phyloP scores from a whole-genome alignment of 2,329 filamentous ascomycete genomes.

The Fusarium avenaceum region DNA sequence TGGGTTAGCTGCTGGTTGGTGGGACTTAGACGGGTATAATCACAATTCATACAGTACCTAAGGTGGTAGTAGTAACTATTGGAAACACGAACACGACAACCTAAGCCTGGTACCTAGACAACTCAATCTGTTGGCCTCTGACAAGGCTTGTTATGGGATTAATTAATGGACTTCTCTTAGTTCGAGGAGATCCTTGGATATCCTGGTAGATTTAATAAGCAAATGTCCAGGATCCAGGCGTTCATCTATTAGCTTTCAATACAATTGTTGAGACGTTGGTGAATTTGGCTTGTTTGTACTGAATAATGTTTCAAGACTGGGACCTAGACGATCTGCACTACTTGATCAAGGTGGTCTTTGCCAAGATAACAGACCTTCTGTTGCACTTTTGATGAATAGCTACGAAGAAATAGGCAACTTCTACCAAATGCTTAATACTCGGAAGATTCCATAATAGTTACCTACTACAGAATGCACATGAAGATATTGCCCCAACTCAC shows the following conservation, averaged over 20 bases:
- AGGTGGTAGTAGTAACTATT: slow-evolving; percentile 25
- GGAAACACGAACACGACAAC: slow-evolving; percentile 43
- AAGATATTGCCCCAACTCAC: slow-evolving; percentile 1
- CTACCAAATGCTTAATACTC: neutral
- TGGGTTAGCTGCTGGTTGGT: slow-evolving; percentile 37
- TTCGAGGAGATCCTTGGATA: slow-evolving; percentile 4
- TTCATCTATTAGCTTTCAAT: slow-evolving; percentile 4
- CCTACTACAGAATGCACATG: neutral
- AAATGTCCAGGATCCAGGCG: neutral
- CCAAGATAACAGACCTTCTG: neutral
- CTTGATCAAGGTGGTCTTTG: neutral
- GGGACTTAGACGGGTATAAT: slow-evolving; percentile 43
- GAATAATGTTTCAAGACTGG: slow-evolving; percentile 18
- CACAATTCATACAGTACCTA: slow-evolving; percentile 19
- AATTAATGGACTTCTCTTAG: slow-evolving; percentile 5
- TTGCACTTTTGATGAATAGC: neutral
- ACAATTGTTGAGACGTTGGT: slow-evolving; percentile 12
- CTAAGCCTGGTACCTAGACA: neutral
- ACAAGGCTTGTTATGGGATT: slow-evolving; percentile 7
- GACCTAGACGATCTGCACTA: slow-evolving; percentile 25
- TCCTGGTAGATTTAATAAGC: neutral
- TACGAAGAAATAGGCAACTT: neutral
- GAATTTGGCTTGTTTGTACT: slow-evolving; percentile 23
- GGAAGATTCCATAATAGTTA: slow-evolving; percentile 17
- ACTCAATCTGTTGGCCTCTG: slow-evolving; percentile 10